phyloP scores from a whole-genome alignment of 768 basidiomycete species.

The Candolleomyces efflorescens region DNA sequence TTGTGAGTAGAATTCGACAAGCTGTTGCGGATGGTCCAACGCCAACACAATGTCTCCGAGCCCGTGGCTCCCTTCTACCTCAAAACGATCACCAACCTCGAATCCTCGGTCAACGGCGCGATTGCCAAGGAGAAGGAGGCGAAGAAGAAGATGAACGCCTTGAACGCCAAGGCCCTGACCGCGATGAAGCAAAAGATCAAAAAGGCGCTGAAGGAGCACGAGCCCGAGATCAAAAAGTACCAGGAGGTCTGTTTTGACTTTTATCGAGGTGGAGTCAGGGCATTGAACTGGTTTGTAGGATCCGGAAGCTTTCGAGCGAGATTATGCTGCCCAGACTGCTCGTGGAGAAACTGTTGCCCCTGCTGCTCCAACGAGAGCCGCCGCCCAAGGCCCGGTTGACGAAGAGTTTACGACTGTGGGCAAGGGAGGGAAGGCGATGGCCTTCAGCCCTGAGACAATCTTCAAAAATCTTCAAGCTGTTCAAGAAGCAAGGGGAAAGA shows the following conservation, averaged over 20 bases:
- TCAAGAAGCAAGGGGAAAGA: conserved; percentile 93
- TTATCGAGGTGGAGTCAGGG: neutral
- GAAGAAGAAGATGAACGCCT: conserved; percentile 95
- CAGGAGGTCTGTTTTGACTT: conserved; percentile 52
- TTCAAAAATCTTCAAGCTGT: conserved; percentile 91
- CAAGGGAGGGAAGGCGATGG: conserved; percentile 80
- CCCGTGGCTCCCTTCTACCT: conserved; percentile 85
- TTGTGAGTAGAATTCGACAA: conserved; percentile 85
- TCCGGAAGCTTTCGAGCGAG: conserved; percentile 80
- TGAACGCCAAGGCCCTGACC: conserved; percentile 89
- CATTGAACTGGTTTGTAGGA: conserved; percentile 48
- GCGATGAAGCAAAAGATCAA: conserved; percentile 98
- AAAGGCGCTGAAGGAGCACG: conserved; percentile 87
- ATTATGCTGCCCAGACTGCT: conserved; percentile 47
- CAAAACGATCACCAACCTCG: conserved; percentile 69
- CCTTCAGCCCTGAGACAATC: conserved; percentile 78
- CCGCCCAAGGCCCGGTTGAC: conserved; percentile 41
- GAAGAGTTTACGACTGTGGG: conserved; percentile 90
- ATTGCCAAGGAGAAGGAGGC: conserved; percentile 85
- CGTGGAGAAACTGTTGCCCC: conserved; percentile 27
- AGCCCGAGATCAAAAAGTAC: conserved; percentile 73
- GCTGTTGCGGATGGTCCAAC: conserved; percentile 82
- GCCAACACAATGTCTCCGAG: conserved; percentile 81
- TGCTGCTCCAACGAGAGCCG: conserved; percentile 30
- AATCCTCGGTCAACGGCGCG: conserved; percentile 67